phyloP scores from a whole-genome alignment of 2,329 filamentous ascomycete species.

The Hymenoscyphus scutula region DNA sequence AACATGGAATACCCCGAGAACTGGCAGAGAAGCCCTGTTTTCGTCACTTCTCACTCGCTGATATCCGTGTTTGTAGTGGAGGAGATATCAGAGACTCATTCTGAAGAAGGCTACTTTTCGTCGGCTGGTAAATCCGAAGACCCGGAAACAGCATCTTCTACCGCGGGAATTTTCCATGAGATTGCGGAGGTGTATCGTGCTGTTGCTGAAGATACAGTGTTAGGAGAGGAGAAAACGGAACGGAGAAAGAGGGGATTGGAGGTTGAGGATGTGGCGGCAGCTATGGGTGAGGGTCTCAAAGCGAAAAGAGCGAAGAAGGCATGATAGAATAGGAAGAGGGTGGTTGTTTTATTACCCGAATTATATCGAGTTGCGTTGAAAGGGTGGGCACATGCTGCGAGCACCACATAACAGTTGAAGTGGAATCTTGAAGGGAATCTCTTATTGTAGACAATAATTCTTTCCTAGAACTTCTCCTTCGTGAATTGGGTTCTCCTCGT shows the following conservation, averaged over 20 bases:
- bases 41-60: background rate
- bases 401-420: too few relatives aligned
- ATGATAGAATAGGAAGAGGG: constrained; percentile 13
- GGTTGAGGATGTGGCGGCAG: constrained; percentile 54
- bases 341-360: too few relatives aligned
- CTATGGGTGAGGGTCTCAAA: constrained; percentile 47
- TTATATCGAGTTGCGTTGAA: too few relatives aligned
- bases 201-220: constrained; percentile 60
- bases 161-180: constrained; percentile 52
- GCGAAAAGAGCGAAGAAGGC: constrained; percentile 38
- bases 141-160: background rate
- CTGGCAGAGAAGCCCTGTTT: too few relatives aligned
- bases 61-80: constrained; percentile 46
- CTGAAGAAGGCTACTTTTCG: constrained; percentile 60
- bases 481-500: too few relatives aligned
- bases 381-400: too few relatives aligned
- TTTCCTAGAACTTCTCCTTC: too few relatives aligned
- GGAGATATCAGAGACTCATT: constrained; percentile 67
- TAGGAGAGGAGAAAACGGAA: constrained; percentile 58
- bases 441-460: too few relatives aligned
- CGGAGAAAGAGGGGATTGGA: constrained; percentile 55
- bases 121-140: constrained; percentile 13
- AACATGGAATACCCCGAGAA: too few relatives aligned
- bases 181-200: constrained; percentile 59
- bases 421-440: too few relatives aligned